Evolutionary conservation across 257 asterid species (phyloP), one percentile per base, ranked within the genome.

Genomic region (Salvia splendens): DNA sequence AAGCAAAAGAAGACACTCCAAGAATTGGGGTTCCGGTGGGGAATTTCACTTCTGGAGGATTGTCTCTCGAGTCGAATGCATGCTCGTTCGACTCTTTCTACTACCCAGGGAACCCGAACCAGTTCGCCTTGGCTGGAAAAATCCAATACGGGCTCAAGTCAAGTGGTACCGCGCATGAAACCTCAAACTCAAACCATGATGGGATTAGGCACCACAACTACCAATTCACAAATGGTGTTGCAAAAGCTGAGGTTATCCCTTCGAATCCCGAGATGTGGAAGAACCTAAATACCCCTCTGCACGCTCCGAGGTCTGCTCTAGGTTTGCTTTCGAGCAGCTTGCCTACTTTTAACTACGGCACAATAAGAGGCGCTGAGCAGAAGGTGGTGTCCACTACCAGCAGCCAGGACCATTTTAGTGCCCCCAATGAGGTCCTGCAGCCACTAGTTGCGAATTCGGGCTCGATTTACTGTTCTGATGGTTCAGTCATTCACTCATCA

Each of bases 161-260:
- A 4, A 74, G 61, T 14, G 73, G 64, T 48, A 67, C 65, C 8
- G 57, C 78, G 42, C 81, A 78, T 79, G 80, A 64, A 73, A 51
- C 43, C 56, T 65, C 79, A 36, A 69, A 68, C 71, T 16, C 64
- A 45, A 17, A 54, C 54, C 55, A 56, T 7, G 56, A 73, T 59
- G 40, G 41, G 45, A 15, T 49, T 33, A 53, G 47, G 30, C 70
- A 60, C 48, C 64, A 20, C 11, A 66, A 56, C n/a, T 50, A 75
- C 49, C 65, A 69, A 24, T 76, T 51, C 33, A 66, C 65, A 46
- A 78, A 73, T 68, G 76, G 78, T 58, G 75, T 76, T 69, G 77
- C 84, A 53, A 88, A 83, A 80, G 86, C 92, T 62, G 89, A 83
- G 67, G 89, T 86, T 63, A 80, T 76, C 65, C 81, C 88, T 40